Base-by-base conservation (phyloP, 2,329 filamentous ascomycete species). In the Claviceps cyperi region DNA sequence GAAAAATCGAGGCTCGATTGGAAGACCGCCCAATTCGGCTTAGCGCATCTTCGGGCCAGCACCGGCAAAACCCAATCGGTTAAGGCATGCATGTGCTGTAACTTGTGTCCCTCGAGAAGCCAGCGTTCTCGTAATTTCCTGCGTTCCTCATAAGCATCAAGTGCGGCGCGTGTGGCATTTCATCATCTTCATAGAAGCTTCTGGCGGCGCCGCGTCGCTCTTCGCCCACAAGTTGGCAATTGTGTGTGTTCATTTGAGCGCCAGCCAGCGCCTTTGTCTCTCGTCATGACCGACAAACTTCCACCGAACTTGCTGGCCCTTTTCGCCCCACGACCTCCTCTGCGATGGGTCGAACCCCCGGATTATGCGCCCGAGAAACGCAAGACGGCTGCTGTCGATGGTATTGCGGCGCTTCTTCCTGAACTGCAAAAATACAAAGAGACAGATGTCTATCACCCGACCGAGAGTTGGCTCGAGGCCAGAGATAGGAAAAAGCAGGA, bases 241-340 rank as follows among this genome's bases (percentile, higher is more conserved):
- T 43, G 44, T 45, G 50, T 28, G 22, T 51, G 37, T 14, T 45
- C 32, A 35, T 44, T 39, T 21, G 44, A 45, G 14, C 40, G 50
- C 21, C 50, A 45, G 49, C 32, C 28, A 37, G 41, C 17, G n/a
- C 6, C 11, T 40, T 46, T 46, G 37, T 43, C 39, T 17, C 35
- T 46, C 48, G 50, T 43, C 54, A 98, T 97, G 92, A 97, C 92
- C 47, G 91, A 96, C 76, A 92, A 94, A 70, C 84, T 98, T 19
- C 91, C 92, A 52, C 87, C 86, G 50, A 91, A 94, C 65, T 78
- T 97, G 52, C 77, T 97, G 60, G 86, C 86, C 69, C 86, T 97
- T 58, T 98, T 98, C 72, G 86, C 91, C 69, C 87, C 92, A 64
- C 86, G 92, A 53, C 92, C 92, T 59, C 85, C 91, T 52, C 73